Conservation (phyloP, 2,329 filamentous ascomycete genomes). For the Sporothrix protearum region DNA sequence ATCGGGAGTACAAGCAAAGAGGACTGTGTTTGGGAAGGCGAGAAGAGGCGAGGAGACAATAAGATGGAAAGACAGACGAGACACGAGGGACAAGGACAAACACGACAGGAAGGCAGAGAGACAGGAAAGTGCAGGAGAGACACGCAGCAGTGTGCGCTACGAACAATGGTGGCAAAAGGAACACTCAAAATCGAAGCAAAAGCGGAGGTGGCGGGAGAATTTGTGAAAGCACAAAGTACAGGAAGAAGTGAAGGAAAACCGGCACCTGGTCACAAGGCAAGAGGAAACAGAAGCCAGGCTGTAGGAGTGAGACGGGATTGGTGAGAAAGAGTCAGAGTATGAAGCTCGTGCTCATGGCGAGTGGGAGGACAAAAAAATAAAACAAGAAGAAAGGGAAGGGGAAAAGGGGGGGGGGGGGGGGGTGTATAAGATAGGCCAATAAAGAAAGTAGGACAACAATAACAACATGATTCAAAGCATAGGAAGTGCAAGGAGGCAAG, state of each 20-base stretch:
- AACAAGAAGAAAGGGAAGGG: not conserved
- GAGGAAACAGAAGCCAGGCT: not conserved
- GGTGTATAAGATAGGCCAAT: not conserved
- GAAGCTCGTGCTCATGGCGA: not conserved
- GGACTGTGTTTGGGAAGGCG: not conserved
- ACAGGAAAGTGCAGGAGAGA: not conserved
- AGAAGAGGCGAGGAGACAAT: not conserved
- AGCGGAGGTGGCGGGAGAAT: constrained; percentile 17
- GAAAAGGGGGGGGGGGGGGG: not conserved
- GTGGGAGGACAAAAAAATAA: constrained; percentile 21
- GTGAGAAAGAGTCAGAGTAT: constrained; percentile 15
- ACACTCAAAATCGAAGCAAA: not conserved
- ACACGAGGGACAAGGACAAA: not conserved
- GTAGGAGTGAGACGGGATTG: not conserved
- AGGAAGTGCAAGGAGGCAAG: not conserved
- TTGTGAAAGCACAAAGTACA: not conserved
- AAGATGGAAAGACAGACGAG: not conserved
- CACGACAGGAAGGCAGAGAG: not conserved
- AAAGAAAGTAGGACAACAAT: not conserved
- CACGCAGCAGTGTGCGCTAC: not conserved
- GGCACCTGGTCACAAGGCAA: constrained; percentile 17
- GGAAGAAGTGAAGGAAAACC: constrained; percentile 1
- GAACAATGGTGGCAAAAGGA: not conserved
- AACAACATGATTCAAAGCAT: not conserved
- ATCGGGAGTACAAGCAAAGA: not conserved